These are phyloP conservation scores for Ophiostoma ulmi DNA, from an alignment of 2,329 filamentous ascomycete species.

Conservation along the genomic window DNA sequence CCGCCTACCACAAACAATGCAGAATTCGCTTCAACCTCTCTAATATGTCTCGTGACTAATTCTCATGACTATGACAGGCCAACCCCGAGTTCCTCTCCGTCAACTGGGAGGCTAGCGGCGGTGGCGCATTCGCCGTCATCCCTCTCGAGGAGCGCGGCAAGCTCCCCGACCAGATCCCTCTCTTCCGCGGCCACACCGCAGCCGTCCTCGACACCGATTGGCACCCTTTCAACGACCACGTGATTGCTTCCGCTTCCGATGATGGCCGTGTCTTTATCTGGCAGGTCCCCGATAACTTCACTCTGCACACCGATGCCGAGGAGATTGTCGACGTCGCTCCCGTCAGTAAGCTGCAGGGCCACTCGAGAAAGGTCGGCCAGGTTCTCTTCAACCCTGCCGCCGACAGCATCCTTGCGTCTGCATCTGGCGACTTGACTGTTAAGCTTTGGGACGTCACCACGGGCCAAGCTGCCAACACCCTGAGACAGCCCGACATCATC, in stretches of 20 bases:
- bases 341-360: slow-evolving; percentile 74
- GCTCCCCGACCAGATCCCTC: slow-evolving; percentile 83
- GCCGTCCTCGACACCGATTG: slow-evolving; percentile 97
- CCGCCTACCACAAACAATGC: not conserved
- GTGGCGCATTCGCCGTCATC: slow-evolving; percentile 94
- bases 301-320: slow-evolving; percentile 76
- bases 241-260: slow-evolving; percentile 91
- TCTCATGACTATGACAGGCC: slow-evolving; percentile 52
- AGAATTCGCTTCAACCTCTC: not conserved
- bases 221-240: slow-evolving; percentile 92
- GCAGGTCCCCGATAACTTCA: slow-evolving; percentile 86
- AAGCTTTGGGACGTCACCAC: slow-evolving; percentile 93
- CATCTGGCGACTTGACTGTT: slow-evolving; percentile 89
- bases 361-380: slow-evolving; percentile 94
- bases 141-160: slow-evolving; percentile 85
- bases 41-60: not conserved
- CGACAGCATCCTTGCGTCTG: slow-evolving; percentile 89
- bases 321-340: slow-evolving; percentile 78
- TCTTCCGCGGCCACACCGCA: slow-evolving; percentile 94
- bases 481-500: slow-evolving; percentile 87
- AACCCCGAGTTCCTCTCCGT: slow-evolving; percentile 95
- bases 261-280: slow-evolving; percentile 97
- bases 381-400: slow-evolving; percentile 96
- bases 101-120: slow-evolving; percentile 96
- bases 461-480: slow-evolving; percentile 65